These are phyloP conservation scores for Rhynchospora pubera DNA, from an alignment of 176 grass and related monocot genomes.

Conservation along the genomic window DNA sequence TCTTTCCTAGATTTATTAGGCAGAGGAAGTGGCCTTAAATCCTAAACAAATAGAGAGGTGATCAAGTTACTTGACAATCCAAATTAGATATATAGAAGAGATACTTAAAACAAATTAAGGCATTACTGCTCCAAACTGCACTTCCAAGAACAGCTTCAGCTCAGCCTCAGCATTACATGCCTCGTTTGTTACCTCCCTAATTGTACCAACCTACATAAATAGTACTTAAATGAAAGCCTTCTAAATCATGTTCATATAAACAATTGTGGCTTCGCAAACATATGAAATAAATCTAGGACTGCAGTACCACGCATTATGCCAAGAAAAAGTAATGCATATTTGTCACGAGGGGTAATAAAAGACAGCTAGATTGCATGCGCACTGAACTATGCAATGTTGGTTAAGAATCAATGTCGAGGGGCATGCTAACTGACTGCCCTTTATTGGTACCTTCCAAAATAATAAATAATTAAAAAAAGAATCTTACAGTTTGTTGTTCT, in stretches of 20 bases:
- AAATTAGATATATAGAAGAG: constrained; percentile 21
- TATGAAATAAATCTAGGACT: neutral
- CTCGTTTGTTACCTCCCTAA: constrained; percentile 92
- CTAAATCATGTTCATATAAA: neutral
- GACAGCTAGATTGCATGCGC: neutral
- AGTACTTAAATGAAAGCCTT: neutral
- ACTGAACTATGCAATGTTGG: neutral
- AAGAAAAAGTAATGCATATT: neutral
- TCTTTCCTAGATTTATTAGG: constrained; percentile 81
- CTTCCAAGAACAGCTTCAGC: constrained; percentile 83
- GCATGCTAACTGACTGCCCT: neutral
- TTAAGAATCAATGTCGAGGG: neutral
- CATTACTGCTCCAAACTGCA: constrained; percentile 69
- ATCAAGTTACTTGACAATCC: neutral
- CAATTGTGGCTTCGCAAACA: neutral
- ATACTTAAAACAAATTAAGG: neutral
- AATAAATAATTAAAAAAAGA: neutral
- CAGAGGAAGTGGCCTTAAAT: constrained; percentile 48
- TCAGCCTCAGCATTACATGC: constrained; percentile 53
- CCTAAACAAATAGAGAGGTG: constrained; percentile 37
- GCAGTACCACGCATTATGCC: neutral
- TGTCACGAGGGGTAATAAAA: neutral
- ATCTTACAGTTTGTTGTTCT: constrained; percentile 73
- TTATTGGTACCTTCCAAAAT: neutral
- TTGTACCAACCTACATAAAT: constrained; percentile 62